Evolutionary conservation across 164 flowering plant genomes (phyloP), one percentile per base, ranked within the genome.

Genomic region (Nymphaea thermarum): DNA sequence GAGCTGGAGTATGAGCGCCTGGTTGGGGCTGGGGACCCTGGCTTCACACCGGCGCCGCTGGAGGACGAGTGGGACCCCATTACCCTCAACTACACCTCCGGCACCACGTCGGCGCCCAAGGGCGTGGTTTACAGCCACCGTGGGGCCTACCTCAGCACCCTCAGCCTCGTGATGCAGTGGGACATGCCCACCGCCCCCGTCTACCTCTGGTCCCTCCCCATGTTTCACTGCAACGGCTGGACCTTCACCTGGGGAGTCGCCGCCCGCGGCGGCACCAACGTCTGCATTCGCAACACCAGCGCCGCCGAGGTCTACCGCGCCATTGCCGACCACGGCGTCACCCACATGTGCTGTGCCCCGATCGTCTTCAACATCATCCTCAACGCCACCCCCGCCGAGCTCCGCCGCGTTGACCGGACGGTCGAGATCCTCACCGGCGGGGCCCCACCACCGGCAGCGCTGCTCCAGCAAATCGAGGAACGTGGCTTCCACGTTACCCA

Each of bases 181-280:
- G 85, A 84, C 59, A 87, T 94, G 87, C 82, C 82, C 41, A 82
- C 60, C 16, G 87, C 78, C 63, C 87, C 97, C 3, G 93, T 94
- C 1, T 94, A 88, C 64, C 70, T 94, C 0, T 94, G 98, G 98
- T 79, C 97, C 0, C 95, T 94, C 7, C 98, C 97, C 5, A 94
- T 94, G 98, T 94, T 94, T 80, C 98, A 94, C 76, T 89, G 96
- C 80, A 94, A 94, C 44, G 98, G 98, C 0, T 93, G 98, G 98
- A 84, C 97, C 4, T 86, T 91, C 82, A 86, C 97, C 1, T 93
- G 98, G 98, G 98, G 96, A 0, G 63, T 88, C 3, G 98, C 97
- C 0, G 97, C 98, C 0, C 86, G 94, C 0, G 98, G 98, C 5
- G 98, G 97, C 4, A 93, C 97, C 62, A 91, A 91, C 68, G 86